These are phyloP conservation scores for Hypoxylon fuscum DNA, from an alignment of 495 filamentous ascomycete genomes.

Conservation along the genomic window DNA sequence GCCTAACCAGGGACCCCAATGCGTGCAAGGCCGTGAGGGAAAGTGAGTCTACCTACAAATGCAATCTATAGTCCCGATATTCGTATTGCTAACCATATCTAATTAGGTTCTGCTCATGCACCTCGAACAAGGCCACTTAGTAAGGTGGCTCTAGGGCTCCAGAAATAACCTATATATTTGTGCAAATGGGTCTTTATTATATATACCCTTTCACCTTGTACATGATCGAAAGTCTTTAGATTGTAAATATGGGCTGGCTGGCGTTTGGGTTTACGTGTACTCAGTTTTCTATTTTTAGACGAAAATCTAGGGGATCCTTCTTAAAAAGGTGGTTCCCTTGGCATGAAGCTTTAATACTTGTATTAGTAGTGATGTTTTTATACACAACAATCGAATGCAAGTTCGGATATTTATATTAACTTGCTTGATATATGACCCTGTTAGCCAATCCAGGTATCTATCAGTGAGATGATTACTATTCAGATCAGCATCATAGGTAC, in stretches of 20 bases:
- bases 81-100: background rate
- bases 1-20: background rate
- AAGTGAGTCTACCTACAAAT: constrained; percentile 9
- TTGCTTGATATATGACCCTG: no score
- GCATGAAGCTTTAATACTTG: background rate
- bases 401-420: background rate
- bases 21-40: constrained; percentile 4
- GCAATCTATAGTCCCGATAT: background rate
- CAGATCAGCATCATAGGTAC: no score
- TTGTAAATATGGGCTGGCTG: background rate
- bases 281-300: background rate
- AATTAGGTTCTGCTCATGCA: constrained; percentile 17
- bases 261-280: background rate
- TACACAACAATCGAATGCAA: background rate
- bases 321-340: background rate
- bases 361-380: background rate
- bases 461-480: no score
- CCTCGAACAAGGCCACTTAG: no score
- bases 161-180: no score
- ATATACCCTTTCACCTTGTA: background rate
- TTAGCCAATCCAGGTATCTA: no score
- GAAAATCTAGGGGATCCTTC: background rate
- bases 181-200: background rate
- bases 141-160: no score
- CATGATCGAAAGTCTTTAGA: background rate